Percentiles rank a stretch among this genome's conserved stretches.
These are phyloP conservation scores for Ballota nigra DNA, from an alignment of 257 asterid genomes.

Conservation along the genomic window DNA sequence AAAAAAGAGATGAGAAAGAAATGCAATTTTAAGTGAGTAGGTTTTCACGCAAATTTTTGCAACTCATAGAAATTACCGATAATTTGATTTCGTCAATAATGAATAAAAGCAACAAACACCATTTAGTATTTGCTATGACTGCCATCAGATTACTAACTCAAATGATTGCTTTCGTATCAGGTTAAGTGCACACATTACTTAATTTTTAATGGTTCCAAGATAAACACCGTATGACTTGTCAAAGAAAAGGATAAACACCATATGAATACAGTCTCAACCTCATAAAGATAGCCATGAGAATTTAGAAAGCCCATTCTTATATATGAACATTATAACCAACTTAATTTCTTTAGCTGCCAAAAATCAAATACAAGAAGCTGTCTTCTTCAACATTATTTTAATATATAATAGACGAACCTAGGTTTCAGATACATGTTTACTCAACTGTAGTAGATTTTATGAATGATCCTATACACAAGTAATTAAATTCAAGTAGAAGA, in stretches of 20 bases:
- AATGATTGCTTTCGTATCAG: neutral
- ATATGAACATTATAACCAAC: neutral
- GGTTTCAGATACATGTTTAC: neutral
- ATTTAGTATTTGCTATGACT: neutral
- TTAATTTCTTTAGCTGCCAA: neutral
- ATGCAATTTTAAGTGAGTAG: neutral
- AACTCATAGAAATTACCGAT: neutral
- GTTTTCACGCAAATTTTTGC: neutral
- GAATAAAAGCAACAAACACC: neutral
- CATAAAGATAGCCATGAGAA: neutral
- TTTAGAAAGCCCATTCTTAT: neutral
- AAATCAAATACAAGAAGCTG: neutral
- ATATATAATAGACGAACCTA: neutral
- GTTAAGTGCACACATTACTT: neutral
- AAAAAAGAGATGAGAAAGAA: neutral
- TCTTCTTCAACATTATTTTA: neutral
- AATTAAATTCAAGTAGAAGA: constrained; percentile 8
- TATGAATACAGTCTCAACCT: neutral
- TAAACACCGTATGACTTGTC: no score
- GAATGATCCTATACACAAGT: neutral
- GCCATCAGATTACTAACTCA: constrained; percentile 8
- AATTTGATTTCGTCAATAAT: neutral
- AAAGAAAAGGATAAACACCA: neutral
- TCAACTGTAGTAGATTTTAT: neutral
- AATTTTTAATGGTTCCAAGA: no score